Evolutionary conservation across 2,329 filamentous ascomycete species (phyloP).

Genomic region (Pleochaeta shiraiana): DNA sequence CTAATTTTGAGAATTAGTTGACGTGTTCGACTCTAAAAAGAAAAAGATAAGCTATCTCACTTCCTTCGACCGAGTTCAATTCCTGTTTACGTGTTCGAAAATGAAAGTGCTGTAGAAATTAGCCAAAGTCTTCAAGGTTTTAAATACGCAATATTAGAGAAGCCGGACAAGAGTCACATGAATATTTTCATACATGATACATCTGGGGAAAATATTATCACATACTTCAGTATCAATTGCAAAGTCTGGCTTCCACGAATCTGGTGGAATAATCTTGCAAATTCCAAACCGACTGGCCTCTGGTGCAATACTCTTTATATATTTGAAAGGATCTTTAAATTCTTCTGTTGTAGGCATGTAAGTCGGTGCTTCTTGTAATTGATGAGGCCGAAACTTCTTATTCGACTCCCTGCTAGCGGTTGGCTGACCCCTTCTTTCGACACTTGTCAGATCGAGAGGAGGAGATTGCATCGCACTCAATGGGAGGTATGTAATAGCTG

Average conservation of each 20-base stretch:
- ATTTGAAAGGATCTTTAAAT: conserved; percentile 84
- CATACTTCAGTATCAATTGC: conserved; percentile 88
- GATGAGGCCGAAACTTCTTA: conserved; percentile 65
- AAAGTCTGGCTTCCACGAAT: conserved; percentile 84
- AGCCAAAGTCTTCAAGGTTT: no score
- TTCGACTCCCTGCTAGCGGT: conserved; percentile 52
- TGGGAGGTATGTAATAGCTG: conserved; percentile 15
- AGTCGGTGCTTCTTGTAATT: conserved; percentile 71
- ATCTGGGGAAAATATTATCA: not conserved
- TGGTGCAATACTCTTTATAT: conserved; percentile 75
- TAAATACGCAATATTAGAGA: no score
- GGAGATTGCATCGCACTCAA: conserved; percentile 19
- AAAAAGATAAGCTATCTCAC: conserved; percentile 35
- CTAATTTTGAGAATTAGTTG: conserved; percentile 26
- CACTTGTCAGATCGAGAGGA: conserved; percentile 66
- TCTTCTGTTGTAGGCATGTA: conserved; percentile 83
- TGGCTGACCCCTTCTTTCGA: conserved; percentile 74
- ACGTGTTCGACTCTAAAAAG: no score
- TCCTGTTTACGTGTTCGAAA: conserved; percentile 93
- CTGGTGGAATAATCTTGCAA: conserved; percentile 87
- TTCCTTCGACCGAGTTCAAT: conserved; percentile 94
- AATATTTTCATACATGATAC: no score
- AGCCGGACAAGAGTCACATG: no score
- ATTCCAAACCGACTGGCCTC: conserved; percentile 79
- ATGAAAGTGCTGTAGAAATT: conserved; percentile 56